A percentile compares a stretch with the other conserved stretches of the same genome.
Conservation (phyloP, 345 rosid species). For the Hevea brasiliensis region DNA sequence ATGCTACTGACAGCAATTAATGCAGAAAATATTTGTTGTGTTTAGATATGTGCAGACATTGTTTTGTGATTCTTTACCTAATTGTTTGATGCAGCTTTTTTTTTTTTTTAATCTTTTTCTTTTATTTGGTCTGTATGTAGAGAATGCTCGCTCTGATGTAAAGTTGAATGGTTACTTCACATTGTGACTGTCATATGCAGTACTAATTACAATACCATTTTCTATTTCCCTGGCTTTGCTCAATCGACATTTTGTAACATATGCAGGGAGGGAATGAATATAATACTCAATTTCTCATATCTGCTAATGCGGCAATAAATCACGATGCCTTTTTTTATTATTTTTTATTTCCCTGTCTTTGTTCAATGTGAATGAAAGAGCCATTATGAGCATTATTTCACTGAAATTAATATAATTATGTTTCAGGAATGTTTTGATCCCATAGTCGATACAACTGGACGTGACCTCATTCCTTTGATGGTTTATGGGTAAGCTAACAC, state of each 20-base stretch:
- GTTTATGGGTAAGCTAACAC: slow-evolving; percentile 66
- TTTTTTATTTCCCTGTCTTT: no score
- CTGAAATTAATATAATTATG: slow-evolving; percentile 19
- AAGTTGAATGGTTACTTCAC: neutral
- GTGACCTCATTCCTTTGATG: slow-evolving; percentile 86
- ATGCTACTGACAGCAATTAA: neutral
- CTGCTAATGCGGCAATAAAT: neutral
- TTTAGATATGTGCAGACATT: neutral
- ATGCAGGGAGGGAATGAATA: no score
- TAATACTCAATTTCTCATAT: no score
- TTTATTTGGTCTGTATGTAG: neutral
- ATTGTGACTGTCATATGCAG: neutral
- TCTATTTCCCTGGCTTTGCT: neutral
- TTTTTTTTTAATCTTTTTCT: no score
- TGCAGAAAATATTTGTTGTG: neutral
- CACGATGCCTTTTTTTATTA: neutral
- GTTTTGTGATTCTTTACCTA: neutral
- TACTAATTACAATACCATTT: neutral
- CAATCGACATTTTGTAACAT: no score
- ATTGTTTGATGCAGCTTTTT: neutral
- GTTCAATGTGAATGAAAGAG: neutral
- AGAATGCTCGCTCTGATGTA: neutral
- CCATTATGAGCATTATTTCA: slow-evolving; percentile 7
- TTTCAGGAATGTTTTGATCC: slow-evolving; percentile 89
- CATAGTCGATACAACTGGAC: slow-evolving; percentile 57